Evolutionary conservation across 179 eudicot species (phyloP).

Genomic region (Patellifolia procumbens): DNA sequence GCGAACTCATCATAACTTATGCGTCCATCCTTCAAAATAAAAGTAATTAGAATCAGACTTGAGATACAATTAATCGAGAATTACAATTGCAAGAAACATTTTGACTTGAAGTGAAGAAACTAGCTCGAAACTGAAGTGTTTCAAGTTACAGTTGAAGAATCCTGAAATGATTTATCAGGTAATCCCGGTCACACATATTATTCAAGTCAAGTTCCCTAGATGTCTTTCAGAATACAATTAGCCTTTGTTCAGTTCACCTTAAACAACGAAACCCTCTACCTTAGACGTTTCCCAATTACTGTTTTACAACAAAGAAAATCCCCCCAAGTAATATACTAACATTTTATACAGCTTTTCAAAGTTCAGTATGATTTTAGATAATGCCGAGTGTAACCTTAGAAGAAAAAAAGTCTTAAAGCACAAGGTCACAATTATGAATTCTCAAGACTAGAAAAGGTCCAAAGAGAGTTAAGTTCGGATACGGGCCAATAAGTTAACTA

Average conservation of each 20-base stretch:
- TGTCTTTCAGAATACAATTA: not conserved
- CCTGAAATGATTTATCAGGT: not conserved
- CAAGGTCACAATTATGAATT: no score
- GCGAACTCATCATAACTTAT: slow-evolving; percentile 75
- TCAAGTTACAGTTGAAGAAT: not conserved
- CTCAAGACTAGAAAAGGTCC: no score
- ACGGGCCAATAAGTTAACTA: not conserved
- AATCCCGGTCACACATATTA: not conserved
- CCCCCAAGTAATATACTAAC: no score
- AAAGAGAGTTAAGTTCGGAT: not conserved
- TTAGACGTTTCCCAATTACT: no score
- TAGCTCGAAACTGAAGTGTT: not conserved
- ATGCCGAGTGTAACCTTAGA: no score
- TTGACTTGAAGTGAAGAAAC: not conserved
- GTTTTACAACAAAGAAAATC: no score
- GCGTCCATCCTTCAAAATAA: slow-evolving; percentile 60
- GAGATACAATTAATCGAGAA: not conserved
- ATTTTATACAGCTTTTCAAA: no score
- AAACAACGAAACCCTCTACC: not conserved
- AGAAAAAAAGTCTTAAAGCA: no score
- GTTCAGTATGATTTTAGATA: no score
- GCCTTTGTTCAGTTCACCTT: not conserved
- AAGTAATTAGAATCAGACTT: not conserved
- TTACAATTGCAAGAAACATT: not conserved
- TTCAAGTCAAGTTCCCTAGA: not conserved